phyloP scores from a whole-genome alignment of 805 yeast species.

The Spathaspora sp. region DNA sequence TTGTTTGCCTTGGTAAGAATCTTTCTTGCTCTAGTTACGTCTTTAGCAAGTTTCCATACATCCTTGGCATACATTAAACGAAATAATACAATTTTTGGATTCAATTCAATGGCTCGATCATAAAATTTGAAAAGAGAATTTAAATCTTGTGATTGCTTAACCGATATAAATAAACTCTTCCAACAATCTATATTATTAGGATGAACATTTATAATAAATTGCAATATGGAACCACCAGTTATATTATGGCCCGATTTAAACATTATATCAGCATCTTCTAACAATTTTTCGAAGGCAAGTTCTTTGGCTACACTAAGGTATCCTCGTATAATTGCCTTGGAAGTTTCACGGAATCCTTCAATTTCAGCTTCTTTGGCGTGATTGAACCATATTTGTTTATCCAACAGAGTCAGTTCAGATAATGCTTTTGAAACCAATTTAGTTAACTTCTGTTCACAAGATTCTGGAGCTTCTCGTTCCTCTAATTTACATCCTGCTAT shows the following conservation, averaged over 20 bases:
- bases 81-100: conserved; percentile 50
- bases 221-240: conserved; percentile 47
- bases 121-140: conserved; percentile 32
- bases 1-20: conserved; percentile 49
- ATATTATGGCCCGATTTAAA: conserved; percentile 17
- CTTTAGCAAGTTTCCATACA: conserved; percentile 47
- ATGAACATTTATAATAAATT: conserved; percentile 39
- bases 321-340: conserved; percentile 50
- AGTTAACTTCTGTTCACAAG: conserved; percentile 41
- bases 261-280: conserved; percentile 30
- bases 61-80: conserved; percentile 74
- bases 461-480: conserved; percentile 44
- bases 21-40: conserved; percentile 48
- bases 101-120: conserved; percentile 47
- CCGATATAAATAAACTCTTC: conserved; percentile 40
- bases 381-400: conserved; percentile 49
- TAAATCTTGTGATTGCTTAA: conserved; percentile 15
- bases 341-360: conserved; percentile 43
- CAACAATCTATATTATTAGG: conserved; percentile 50
- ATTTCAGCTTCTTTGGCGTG: conserved; percentile 53
- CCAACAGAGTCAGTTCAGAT: conserved; percentile 31
- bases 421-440: conserved; percentile 49
- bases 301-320: conserved; percentile 25
- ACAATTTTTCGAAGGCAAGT: conserved; percentile 6
- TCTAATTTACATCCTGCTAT: conserved; percentile 66